A percentile compares a stretch with the other conserved stretches of the same genome.
Evolutionary conservation across 805 yeast species (phyloP).

Genomic region (Candida sithepensis): DNA sequence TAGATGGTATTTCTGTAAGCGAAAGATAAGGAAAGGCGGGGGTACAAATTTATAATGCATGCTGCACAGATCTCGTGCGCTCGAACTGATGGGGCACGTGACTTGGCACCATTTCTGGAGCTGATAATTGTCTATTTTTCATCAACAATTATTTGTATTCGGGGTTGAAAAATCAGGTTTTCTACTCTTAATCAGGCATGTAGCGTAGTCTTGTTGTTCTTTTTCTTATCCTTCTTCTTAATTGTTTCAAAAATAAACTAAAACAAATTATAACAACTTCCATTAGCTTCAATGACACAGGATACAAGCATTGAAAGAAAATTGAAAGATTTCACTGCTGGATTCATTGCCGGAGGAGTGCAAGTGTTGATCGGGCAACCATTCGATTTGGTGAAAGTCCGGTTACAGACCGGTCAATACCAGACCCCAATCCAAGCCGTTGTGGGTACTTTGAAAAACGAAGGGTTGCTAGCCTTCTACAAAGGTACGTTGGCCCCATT

Average conservation of each 20-base stretch:
- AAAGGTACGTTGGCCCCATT: conserved; percentile 70
- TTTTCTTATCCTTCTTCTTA: neutral
- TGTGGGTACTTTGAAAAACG: conserved; percentile 50
- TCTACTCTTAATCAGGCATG: too few species aligned
- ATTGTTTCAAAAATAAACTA: too few species aligned
- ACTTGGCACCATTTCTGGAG: conserved; percentile 19
- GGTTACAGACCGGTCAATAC: conserved; percentile 67
- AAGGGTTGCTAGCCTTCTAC: conserved; percentile 61
- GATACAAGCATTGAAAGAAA: conserved; percentile 41
- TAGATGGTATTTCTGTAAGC: too few species aligned
- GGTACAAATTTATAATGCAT: too few species aligned
- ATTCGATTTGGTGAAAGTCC: conserved; percentile 66
- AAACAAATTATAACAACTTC: too few species aligned
- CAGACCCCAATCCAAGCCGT: conserved; percentile 48
- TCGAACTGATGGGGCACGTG: too few species aligned
- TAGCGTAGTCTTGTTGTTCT: too few species aligned
- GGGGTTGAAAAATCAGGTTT: too few species aligned
- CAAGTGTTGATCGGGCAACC: conserved; percentile 62
- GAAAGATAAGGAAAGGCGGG: too few species aligned
- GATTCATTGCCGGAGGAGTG: conserved; percentile 52
- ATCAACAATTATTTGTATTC: too few species aligned
- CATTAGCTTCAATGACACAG: conserved; percentile 3
- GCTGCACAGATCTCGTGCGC: too few species aligned
- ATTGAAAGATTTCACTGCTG: conserved; percentile 50
- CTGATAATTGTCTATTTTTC: too few species aligned